These are phyloP conservation scores for Beauveria bassiana DNA, from an alignment of 2,329 filamentous ascomycete genomes.

Conservation along the genomic window DNA sequence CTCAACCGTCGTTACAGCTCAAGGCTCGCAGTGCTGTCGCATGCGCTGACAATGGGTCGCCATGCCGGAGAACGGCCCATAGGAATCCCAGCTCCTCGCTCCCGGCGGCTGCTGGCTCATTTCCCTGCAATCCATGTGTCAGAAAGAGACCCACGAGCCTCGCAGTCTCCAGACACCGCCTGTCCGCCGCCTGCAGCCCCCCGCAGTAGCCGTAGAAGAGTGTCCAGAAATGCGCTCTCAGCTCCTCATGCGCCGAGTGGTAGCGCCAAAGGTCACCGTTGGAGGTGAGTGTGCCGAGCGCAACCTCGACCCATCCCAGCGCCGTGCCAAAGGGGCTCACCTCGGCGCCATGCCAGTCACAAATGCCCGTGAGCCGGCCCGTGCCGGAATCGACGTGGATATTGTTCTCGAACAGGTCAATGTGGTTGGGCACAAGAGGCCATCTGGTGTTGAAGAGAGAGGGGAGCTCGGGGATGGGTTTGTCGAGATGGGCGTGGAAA, in stretches of 20 bases:
- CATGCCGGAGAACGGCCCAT: not conserved
- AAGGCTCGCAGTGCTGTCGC: not conserved
- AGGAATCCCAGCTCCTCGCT: not conserved
- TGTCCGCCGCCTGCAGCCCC: not conserved
- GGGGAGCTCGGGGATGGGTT: too few relatives aligned
- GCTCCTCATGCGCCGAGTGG: not conserved
- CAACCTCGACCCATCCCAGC: constrained; percentile 18
- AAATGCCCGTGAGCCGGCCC: constrained; percentile 21
- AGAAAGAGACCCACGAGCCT: not conserved
- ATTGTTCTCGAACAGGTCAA: constrained; percentile 23
- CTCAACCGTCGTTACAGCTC: not conserved
- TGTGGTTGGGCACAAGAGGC: constrained; percentile 19
- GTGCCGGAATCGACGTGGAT: constrained; percentile 20
- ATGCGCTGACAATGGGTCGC: not conserved
- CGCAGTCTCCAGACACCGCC: not conserved
- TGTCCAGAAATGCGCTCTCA: not conserved
- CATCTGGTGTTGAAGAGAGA: not conserved
- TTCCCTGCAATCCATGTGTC: not conserved
- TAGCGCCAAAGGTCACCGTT: not conserved
- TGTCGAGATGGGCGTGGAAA: too few relatives aligned
- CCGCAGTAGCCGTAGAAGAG: not conserved
- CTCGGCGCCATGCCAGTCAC: constrained; percentile 22
- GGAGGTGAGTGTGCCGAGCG: constrained; percentile 10
- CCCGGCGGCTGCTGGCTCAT: not conserved
- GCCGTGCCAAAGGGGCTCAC: constrained; percentile 22